Conservation (phyloP, 139 green algal species). For the Klebsormidium nitens region DNA sequence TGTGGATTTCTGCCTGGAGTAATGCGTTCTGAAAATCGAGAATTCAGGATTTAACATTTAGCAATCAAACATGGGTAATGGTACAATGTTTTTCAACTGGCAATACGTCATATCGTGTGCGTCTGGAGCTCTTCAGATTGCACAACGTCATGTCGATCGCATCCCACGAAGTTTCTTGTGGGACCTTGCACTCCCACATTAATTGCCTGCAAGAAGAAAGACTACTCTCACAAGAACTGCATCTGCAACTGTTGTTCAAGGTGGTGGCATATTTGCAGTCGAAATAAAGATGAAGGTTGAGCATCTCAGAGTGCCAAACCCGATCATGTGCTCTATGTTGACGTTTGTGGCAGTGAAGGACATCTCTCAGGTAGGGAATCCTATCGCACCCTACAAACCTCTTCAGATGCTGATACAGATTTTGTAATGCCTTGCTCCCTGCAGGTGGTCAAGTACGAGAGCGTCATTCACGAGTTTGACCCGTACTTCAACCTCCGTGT, state of each 20-base stretch:
- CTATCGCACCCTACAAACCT: neutral
- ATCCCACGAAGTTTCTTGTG: too few species aligned
- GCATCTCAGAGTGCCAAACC: neutral
- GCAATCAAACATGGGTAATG: too few species aligned
- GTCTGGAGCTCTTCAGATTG: too few species aligned
- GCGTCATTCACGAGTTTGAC: constrained; percentile 72
- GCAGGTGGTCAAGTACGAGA: constrained; percentile 60
- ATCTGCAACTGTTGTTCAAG: neutral
- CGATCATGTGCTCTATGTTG: neutral
- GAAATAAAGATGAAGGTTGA: neutral
- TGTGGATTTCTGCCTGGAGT: too few species aligned
- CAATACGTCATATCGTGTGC: too few species aligned
- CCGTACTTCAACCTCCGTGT: constrained; percentile 70
- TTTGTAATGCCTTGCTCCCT: constrained; percentile 78
- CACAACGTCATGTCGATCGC: too few species aligned
- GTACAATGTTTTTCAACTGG: too few species aligned
- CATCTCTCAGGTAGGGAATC: neutral
- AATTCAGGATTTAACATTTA: too few species aligned
- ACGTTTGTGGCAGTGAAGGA: neutral
- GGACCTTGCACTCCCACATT: too few species aligned
- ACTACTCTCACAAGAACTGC: too few species aligned
- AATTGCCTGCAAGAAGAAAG: too few species aligned
- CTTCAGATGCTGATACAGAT: neutral
- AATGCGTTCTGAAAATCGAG: too few species aligned
- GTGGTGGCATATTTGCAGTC: neutral